Evolutionary conservation across 345 rosid genomes (phyloP).

Genomic region (Eucalyptus grandis): DNA sequence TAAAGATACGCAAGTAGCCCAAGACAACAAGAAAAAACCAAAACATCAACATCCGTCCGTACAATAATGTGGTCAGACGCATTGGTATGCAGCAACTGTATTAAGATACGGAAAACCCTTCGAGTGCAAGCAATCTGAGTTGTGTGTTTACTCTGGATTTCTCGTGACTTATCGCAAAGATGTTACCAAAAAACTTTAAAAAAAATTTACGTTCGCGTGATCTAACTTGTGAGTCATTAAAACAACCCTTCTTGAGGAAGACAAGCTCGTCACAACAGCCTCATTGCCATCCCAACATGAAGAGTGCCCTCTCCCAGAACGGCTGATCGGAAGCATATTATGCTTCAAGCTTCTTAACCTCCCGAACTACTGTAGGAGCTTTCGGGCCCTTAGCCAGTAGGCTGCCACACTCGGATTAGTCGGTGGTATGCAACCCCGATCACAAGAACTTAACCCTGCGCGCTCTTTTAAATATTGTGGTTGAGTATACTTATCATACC

Average conservation of each 20-base stretch:
- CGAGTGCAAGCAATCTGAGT: background rate
- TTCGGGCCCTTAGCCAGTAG: background rate
- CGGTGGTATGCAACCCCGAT: background rate
- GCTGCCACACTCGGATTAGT: background rate
- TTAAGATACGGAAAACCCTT: background rate
- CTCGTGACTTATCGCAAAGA: background rate
- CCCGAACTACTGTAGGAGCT: background rate
- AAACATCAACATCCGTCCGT: background rate
- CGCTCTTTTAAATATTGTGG: too few relatives aligned
- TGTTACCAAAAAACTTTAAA: accelerated
- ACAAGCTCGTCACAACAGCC: background rate
- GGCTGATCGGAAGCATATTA: background rate
- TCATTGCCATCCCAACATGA: background rate
- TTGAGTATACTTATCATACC: background rate
- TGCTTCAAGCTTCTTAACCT: background rate
- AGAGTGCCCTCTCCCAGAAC: background rate
- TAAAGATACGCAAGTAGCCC: background rate
- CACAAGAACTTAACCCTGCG: background rate
- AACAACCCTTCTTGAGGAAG: background rate
- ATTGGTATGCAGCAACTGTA: background rate
- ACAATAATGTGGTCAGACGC: background rate
- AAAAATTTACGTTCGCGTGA: background rate
- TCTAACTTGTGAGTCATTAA: background rate
- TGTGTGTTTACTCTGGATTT: background rate
- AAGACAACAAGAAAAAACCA: background rate